Percentiles rank a stretch among this genome's conserved stretches.
Conservation (phyloP, 495 filamentous ascomycete species). For the Penicillium roqueforti region DNA sequence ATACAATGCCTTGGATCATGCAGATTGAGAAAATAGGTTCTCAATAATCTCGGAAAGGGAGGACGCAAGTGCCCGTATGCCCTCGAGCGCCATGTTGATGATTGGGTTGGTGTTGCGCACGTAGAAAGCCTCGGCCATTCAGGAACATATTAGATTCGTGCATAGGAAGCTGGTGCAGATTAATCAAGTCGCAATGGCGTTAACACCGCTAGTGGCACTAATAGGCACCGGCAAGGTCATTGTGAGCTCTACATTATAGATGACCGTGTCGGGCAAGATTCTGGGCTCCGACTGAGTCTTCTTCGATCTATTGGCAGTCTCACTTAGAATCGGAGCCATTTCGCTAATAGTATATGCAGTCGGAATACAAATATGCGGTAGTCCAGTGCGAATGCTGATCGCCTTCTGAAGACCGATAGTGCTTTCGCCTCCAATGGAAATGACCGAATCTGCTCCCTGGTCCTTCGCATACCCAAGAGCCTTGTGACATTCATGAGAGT, state of each 20-base stretch:
- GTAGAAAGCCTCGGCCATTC: slow-evolving; percentile 60
- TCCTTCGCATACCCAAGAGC: slow-evolving; percentile 51
- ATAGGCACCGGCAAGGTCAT: slow-evolving; percentile 58
- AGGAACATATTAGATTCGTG: neutral
- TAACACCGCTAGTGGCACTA: slow-evolving; percentile 62
- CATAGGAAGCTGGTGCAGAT: neutral
- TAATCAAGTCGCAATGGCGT: slow-evolving; percentile 52
- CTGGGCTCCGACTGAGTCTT: slow-evolving; percentile 60
- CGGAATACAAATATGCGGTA: slow-evolving; percentile 63
- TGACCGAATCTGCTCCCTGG: slow-evolving; percentile 48
- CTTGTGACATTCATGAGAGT: slow-evolving; percentile 61
- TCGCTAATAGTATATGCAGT: slow-evolving; percentile 69
- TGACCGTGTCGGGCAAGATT: slow-evolving; percentile 62
- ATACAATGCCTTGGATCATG: slow-evolving; percentile 57
- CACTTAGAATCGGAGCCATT: slow-evolving; percentile 65
- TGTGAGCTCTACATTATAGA: slow-evolving; percentile 67
- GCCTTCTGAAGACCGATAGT: slow-evolving; percentile 66
- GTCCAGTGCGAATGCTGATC: slow-evolving; percentile 58
- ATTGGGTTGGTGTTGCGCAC: slow-evolving; percentile 59
- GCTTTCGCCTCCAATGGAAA: slow-evolving; percentile 63
- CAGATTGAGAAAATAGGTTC: slow-evolving; percentile 44
- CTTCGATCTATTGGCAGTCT: slow-evolving; percentile 60
- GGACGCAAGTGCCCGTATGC: slow-evolving; percentile 48
- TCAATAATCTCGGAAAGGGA: slow-evolving; percentile 55
- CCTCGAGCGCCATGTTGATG: slow-evolving; percentile 55